Conservation (phyloP, 2,329 filamentous ascomycete genomes). For the Beauveria rudraprayagi region DNA sequence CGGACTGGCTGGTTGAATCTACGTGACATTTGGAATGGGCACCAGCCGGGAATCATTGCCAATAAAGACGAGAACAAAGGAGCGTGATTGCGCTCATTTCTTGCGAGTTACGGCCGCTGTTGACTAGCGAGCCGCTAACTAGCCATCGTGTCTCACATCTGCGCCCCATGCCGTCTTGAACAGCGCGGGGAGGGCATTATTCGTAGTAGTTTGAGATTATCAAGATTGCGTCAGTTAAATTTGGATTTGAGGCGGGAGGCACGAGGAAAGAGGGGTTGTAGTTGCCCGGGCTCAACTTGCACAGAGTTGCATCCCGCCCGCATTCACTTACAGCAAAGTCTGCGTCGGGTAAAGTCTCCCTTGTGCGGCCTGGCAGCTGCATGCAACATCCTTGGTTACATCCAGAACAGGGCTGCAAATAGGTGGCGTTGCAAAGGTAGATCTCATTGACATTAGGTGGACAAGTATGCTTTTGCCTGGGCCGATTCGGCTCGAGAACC, state of each 20-base stretch:
- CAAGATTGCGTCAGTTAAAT: neutral
- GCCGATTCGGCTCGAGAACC: neutral
- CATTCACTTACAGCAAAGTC: neutral
- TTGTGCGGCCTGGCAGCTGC: neutral
- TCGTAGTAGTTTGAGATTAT: neutral
- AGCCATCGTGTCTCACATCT: neutral
- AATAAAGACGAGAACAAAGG: neutral
- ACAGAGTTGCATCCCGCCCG: neutral
- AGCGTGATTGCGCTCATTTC: neutral
- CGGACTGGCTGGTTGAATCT: neutral
- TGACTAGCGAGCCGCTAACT: neutral
- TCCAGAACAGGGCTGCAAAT: neutral
- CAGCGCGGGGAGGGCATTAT: neutral
- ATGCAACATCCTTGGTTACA: conserved; percentile 1
- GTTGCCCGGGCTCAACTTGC: neutral
- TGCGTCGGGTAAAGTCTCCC: neutral
- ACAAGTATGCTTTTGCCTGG: neutral
- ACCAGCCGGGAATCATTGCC: neutral
- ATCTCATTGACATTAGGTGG: neutral
- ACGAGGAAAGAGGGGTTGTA: no score
- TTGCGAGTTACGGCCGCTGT: neutral
- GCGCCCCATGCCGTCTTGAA: no score
- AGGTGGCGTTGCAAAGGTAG: neutral
- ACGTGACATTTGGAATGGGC: neutral
- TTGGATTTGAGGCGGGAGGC: no score